Base-by-base conservation (phyloP, 768 basidiomycete genomes). In the Fomitopsis serialis region DNA sequence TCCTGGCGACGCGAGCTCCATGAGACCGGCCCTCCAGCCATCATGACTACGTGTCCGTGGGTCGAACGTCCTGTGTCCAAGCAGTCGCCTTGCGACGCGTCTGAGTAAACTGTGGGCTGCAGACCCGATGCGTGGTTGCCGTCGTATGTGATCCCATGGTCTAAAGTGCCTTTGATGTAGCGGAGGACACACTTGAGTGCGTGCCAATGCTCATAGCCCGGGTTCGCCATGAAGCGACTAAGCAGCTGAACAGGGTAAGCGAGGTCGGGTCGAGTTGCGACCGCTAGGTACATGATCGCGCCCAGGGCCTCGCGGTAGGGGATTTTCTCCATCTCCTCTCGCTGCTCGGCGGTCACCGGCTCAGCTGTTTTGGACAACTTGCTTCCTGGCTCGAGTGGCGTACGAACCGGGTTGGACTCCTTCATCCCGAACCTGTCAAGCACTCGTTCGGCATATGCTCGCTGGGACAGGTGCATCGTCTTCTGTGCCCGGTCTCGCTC, bases 1-100 rank as follows among this genome's bases (percentile, higher is more conserved):
- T 52, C 37, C 60, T 80, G 78, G 40, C 67, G 63, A 40, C 68
- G 64, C 0, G 69, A 68, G 19, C 59, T 62, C 76, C 78, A 79
- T 4, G 65, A 58, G 2, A 78, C 60, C 4, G 70, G 61, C 1
- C 67, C 72, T 0, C 70, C 69, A 22, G 58, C 61, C 23, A 71
- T 50, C 10, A 63, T 62, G 62, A 62, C 68, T 13, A 47, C 63
- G 51, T 54, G 69, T 10, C 64, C 70, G 37, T 48, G 70, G 8
- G 61, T 61, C 21, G 63, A 29, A 11, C 40, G 11, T 9, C 52
- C 19, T 6, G 21, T 21, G 27, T 48, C 34, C 9, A 32, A 6
- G 21, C 34, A 27, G 19, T 45, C 44, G 8, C 7, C 52, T 52
- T 42, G 12, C 7, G 27, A 36, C 9, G 36, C 7, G 40, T 32